Evolutionary conservation across 192 early-diverging fungal species (phyloP).

Genomic region (Physocladia obscura): DNA sequence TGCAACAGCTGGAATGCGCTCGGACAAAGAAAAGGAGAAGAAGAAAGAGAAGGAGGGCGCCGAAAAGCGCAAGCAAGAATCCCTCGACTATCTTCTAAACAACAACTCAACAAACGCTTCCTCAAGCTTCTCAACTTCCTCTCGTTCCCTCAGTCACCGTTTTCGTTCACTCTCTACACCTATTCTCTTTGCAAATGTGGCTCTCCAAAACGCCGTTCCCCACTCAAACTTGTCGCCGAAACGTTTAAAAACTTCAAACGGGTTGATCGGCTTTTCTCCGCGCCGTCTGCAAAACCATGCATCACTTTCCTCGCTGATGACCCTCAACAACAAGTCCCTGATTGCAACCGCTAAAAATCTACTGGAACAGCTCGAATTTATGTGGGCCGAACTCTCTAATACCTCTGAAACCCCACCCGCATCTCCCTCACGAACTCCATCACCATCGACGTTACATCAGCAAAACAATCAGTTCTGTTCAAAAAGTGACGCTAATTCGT

Average conservation of each 20-base stretch:
- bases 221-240: conserved; percentile 26
- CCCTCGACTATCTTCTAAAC: not conserved
- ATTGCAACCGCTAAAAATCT: conserved; percentile 1
- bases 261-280: not conserved
- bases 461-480: not conserved
- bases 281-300: conserved; percentile 22
- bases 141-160: not conserved
- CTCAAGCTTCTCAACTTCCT: not conserved
- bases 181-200: conserved; percentile 12
- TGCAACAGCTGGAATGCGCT: not conserved
- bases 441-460: not conserved
- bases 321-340: not conserved
- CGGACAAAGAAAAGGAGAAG: not conserved
- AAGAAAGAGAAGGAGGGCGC: not conserved
- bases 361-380: not conserved
- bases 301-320: conserved; percentile 4
- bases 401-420: no score
- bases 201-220: conserved; percentile 7
- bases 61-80: not conserved
- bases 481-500: not conserved
- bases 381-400: conserved; percentile 24
- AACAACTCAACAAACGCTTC: not conserved
- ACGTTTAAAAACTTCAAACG: no score
- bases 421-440: not conserved
- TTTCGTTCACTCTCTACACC: not conserved